phyloP scores from a whole-genome alignment of 805 yeast genomes.

The Ogataea trehalophila region DNA sequence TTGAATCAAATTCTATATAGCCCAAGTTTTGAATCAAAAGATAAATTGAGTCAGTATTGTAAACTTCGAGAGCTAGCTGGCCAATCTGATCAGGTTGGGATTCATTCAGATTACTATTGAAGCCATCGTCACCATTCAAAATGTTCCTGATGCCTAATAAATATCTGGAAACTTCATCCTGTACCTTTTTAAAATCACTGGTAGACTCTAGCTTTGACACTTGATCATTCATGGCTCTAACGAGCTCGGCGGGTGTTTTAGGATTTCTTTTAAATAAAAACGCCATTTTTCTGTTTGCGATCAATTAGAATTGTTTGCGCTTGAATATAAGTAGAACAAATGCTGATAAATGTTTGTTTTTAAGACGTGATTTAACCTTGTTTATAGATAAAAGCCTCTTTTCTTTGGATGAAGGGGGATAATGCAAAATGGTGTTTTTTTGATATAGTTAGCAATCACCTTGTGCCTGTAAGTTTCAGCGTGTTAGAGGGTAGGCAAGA shows the following conservation, averaged over 20 bases:
- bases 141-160: conserved; percentile 60
- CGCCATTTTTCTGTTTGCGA: conserved; percentile 48
- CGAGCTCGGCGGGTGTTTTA: conserved; percentile 82
- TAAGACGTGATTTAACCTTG: too few species aligned
- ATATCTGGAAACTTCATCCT: conserved; percentile 70
- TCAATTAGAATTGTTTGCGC: too few species aligned
- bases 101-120: conserved; percentile 38
- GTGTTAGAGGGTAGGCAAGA: too few species aligned
- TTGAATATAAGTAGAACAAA: too few species aligned
- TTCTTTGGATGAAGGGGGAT: too few species aligned
- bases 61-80: conserved; percentile 74
- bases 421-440: too few species aligned
- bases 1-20: conserved; percentile 81
- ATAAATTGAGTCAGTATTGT: conserved; percentile 62
- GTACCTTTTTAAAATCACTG: conserved; percentile 40
- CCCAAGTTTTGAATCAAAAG: conserved; percentile 53
- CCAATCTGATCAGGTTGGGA: conserved; percentile 71
- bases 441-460: too few species aligned
- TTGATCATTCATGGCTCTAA: conserved; percentile 70
- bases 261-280: conserved; percentile 88
- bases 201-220: conserved; percentile 52
- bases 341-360: too few species aligned
- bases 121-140: conserved; percentile 41
- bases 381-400: too few species aligned
- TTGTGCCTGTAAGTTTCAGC: too few species aligned